Conservation (phyloP, 2,329 filamentous ascomycete species). For the Hypoxylon sp. region DNA sequence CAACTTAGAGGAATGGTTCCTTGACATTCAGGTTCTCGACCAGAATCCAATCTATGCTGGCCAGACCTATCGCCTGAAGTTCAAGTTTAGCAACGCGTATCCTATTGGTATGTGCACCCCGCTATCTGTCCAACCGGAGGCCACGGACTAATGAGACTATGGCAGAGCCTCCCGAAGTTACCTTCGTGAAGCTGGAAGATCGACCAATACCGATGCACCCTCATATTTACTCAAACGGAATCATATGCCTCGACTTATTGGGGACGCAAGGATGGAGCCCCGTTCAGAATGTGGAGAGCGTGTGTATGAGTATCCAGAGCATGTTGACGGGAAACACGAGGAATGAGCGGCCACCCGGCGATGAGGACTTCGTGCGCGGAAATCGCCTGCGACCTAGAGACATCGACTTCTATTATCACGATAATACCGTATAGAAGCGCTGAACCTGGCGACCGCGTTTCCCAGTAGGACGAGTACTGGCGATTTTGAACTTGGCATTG, state of each 20-base stretch:
- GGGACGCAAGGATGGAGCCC: constrained; percentile 92
- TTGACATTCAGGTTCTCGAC: constrained; percentile 93
- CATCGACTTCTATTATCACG: constrained; percentile 94
- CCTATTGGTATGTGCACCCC: constrained; percentile 78
- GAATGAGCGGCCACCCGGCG: constrained; percentile 89
- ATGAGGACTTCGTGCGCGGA: constrained; percentile 86
- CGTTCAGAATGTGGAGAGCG: constrained; percentile 95
- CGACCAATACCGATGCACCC: constrained; percentile 91
- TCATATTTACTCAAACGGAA: constrained; percentile 98
- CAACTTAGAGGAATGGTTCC: constrained; percentile 87
- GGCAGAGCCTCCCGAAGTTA: constrained; percentile 92
- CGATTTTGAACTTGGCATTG: constrained; percentile 40
- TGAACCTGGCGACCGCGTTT: constrained; percentile 16
- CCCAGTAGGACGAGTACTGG: constrained; percentile 11
- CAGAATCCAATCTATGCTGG: constrained; percentile 87
- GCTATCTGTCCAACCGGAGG: constrained; percentile 3
- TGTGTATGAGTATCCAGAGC: constrained; percentile 97
- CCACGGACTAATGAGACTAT: constrained; percentile 17
- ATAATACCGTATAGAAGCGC: constrained; percentile 75
- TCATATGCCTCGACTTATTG: constrained; percentile 96
- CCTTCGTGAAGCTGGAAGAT: constrained; percentile 76
- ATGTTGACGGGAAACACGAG: constrained; percentile 97
- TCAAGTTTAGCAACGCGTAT: constrained; percentile 85
- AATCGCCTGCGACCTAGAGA: constrained; percentile 86
- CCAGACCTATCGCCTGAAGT: constrained; percentile 86